Evolutionary conservation across 2,329 filamentous ascomycete genomes (phyloP).

Genomic region (Epichloe sp.): DNA sequence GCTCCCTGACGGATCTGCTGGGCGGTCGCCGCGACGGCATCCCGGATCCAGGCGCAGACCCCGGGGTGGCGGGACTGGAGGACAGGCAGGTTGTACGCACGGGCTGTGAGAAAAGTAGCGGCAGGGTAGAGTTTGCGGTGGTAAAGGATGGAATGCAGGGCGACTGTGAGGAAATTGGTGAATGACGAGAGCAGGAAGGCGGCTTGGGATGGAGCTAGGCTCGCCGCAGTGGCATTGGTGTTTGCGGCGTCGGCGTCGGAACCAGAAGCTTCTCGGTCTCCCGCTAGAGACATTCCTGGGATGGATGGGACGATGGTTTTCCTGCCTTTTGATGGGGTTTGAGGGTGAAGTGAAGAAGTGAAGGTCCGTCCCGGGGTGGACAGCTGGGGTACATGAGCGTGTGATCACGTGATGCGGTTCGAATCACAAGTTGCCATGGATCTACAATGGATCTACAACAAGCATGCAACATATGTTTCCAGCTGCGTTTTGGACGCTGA

Average conservation of each 20-base stretch:
- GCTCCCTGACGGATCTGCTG: conserved; percentile 50
- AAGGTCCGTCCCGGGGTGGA: too few relatives aligned
- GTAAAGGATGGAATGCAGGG: conserved; percentile 77
- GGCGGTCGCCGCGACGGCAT: conserved; percentile 61
- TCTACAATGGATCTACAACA: too few relatives aligned
- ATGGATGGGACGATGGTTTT: too few relatives aligned
- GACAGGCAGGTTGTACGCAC: conserved; percentile 73
- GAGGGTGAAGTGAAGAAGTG: too few relatives aligned
- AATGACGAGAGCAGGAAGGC: conserved; percentile 51
- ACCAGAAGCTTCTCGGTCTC: neutral
- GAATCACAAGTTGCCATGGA: too few relatives aligned
- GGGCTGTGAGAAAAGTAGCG: conserved; percentile 62
- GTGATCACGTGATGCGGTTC: neutral
- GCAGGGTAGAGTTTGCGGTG: conserved; percentile 68
- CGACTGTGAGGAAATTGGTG: conserved; percentile 66
- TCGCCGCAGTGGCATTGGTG: conserved; percentile 6
- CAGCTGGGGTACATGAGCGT: neutral
- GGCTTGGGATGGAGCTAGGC: conserved; percentile 23
- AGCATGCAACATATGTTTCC: too few relatives aligned
- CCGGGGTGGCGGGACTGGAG: conserved; percentile 76
- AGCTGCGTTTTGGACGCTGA: neutral
- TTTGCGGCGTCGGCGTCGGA: neutral
- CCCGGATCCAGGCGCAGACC: conserved; percentile 74
- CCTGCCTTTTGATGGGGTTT: too few relatives aligned
- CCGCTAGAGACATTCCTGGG: neutral